These are phyloP conservation scores for Fusarium sp. DNA, from an alignment of 2,329 filamentous ascomycete species.

Conservation along the genomic window DNA sequence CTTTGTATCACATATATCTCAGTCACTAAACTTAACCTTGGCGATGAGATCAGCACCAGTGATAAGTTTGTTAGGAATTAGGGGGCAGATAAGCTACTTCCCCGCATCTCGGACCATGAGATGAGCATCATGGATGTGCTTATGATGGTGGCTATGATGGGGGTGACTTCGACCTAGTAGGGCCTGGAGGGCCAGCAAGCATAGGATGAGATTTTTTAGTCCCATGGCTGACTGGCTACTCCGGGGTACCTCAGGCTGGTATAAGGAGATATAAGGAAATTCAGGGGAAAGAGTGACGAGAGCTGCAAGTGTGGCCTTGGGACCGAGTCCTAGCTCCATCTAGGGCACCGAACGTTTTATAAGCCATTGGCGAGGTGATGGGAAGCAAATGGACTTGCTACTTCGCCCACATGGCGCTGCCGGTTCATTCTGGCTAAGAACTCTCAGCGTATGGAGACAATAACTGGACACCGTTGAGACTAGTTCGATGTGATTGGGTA, in stretches of 20 bases:
- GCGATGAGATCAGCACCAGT: slow-evolving; percentile 8
- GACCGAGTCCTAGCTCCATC: neutral
- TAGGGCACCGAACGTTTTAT: slow-evolving; percentile 13
- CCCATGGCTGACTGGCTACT: slow-evolving; percentile 7
- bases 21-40: neutral
- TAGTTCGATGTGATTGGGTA: no score
- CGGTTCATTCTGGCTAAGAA: no score
- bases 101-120: slow-evolving; percentile 3
- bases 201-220: slow-evolving; percentile 6
- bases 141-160: slow-evolving; percentile 4
- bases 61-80: slow-evolving; percentile 14
- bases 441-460: no score
- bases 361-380: slow-evolving; percentile 8
- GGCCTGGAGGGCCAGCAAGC: slow-evolving; percentile 2
- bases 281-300: neutral
- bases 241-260: neutral
- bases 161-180: slow-evolving; percentile 3
- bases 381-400: no score
- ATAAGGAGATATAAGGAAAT: slow-evolving; percentile 4
- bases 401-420: no score
- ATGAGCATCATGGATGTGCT: slow-evolving; percentile 9
- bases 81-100: slow-evolving; percentile 13
- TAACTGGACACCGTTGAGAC: no score
- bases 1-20: neutral
- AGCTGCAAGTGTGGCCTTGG: neutral